phyloP scores from a whole-genome alignment of 176 grass and related monocot species.

The Zoysia japonica region DNA sequence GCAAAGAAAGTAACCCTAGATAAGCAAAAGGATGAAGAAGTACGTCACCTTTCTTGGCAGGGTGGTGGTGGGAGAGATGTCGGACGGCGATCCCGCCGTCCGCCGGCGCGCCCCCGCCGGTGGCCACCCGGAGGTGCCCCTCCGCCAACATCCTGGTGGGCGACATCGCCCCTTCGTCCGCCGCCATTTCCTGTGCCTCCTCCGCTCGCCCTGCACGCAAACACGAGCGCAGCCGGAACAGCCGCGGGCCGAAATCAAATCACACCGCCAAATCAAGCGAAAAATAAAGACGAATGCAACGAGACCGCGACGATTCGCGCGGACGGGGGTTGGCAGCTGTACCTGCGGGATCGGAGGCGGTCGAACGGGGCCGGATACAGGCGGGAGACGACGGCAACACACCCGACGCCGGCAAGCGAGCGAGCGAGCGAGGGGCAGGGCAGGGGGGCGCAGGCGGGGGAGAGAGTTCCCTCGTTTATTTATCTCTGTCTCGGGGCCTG shows the following conservation, averaged over 20 bases:
- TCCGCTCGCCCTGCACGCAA: conserved; percentile 29
- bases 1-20: rapidly evolving
- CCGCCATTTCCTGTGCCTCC: conserved; percentile 52
- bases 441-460: background rate
- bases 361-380: background rate
- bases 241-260: background rate
- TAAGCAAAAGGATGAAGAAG: background rate
- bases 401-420: conserved; percentile 20
- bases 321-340: background rate
- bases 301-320: background rate
- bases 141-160: conserved; percentile 67
- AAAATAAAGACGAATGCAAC: background rate
- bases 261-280: background rate
- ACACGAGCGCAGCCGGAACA: background rate
- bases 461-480: conserved; percentile 31
- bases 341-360: conserved; percentile 53
- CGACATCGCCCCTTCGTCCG: conserved; percentile 56
- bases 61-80: conserved; percentile 60
- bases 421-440: background rate
- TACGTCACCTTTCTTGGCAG: conserved; percentile 47
- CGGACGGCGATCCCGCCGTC: conserved; percentile 66
- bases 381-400: conserved; percentile 24
- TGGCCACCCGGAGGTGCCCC: conserved; percentile 58
- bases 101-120: conserved; percentile 48
- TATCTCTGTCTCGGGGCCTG: conserved; percentile 2